A percentile compares a stretch with the other conserved stretches of the same genome.
These are phyloP conservation scores for Conoideocrella luteorostrata DNA, from an alignment of 2,329 filamentous ascomycete species.

Conservation along the genomic window DNA sequence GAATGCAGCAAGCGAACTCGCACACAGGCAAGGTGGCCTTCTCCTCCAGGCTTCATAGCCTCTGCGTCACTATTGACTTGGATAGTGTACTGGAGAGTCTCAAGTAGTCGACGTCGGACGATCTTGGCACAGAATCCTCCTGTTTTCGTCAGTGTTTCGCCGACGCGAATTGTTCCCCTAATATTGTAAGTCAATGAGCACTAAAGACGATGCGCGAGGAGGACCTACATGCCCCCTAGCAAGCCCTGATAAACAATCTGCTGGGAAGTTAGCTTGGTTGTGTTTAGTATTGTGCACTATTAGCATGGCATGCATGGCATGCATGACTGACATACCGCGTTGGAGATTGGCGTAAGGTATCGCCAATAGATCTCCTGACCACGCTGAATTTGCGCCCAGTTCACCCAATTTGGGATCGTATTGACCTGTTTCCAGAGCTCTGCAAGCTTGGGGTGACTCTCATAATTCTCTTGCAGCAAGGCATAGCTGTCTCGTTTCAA, in stretches of 20 bases:
- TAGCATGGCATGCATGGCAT: too few species aligned
- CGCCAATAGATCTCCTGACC: background rate
- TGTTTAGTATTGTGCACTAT: background rate
- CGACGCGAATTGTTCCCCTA: background rate
- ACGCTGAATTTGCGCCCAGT: constrained; percentile 1
- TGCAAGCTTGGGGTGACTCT: background rate
- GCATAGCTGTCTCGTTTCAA: background rate
- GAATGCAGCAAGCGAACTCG: background rate
- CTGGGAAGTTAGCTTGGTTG: background rate
- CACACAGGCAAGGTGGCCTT: background rate
- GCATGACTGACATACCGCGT: background rate
- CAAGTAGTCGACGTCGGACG: background rate
- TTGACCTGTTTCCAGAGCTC: background rate
- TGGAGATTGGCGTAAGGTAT: background rate
- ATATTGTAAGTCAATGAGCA: background rate
- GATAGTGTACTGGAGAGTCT: background rate
- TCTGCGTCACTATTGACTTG: background rate
- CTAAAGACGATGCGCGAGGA: background rate
- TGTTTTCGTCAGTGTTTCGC: background rate
- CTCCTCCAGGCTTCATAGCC: background rate
- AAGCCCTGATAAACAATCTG: background rate
- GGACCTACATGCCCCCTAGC: background rate
- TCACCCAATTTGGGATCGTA: background rate
- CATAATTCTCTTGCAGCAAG: background rate
- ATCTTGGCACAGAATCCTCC: background rate